Evolutionary conservation across 106 monocot genomes (phyloP).

Genomic region (Narthecium ossifragum): DNA sequence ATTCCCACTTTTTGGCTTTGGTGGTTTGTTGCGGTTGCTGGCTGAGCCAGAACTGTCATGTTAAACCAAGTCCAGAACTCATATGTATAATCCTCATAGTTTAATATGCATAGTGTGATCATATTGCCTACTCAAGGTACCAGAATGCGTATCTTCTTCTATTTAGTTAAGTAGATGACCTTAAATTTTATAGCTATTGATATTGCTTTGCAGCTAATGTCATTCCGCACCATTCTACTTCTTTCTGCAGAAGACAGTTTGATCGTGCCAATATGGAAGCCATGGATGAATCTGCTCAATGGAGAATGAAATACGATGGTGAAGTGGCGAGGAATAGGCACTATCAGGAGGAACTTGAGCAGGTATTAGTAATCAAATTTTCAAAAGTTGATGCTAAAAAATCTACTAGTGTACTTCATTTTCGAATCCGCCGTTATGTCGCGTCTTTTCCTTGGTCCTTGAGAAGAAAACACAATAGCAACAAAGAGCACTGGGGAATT

Average conservation of each 20-base stretch:
- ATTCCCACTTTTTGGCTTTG: too few relatives aligned
- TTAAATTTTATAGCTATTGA: too few relatives aligned
- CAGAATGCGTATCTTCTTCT: neutral
- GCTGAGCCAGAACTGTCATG: too few relatives aligned
- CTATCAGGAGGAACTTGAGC: slow-evolving; percentile 34
- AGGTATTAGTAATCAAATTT: too few relatives aligned
- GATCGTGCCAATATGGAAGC: slow-evolving; percentile 89
- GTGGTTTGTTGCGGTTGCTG: too few relatives aligned
- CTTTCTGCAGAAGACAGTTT: slow-evolving; percentile 80
- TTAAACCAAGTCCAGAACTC: neutral
- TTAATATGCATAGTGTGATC: neutral
- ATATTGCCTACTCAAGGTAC: neutral
- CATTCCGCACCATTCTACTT: too few relatives aligned
- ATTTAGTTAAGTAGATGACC: neutral
- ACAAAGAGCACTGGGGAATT: neutral
- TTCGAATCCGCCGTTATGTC: too few relatives aligned
- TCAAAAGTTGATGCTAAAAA: too few relatives aligned
- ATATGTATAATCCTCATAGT: neutral
- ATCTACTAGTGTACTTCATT: too few relatives aligned
- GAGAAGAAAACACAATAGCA: neutral
- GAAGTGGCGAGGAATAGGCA: slow-evolving; percentile 39
- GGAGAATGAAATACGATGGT: slow-evolving; percentile 83
- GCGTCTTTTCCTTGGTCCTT: neutral
- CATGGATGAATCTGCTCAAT: slow-evolving; percentile 96
- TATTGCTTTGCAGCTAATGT: too few relatives aligned